These are phyloP conservation scores for Dryas integrifolia DNA, from an alignment of 331 rosid species.

Conservation along the genomic window DNA sequence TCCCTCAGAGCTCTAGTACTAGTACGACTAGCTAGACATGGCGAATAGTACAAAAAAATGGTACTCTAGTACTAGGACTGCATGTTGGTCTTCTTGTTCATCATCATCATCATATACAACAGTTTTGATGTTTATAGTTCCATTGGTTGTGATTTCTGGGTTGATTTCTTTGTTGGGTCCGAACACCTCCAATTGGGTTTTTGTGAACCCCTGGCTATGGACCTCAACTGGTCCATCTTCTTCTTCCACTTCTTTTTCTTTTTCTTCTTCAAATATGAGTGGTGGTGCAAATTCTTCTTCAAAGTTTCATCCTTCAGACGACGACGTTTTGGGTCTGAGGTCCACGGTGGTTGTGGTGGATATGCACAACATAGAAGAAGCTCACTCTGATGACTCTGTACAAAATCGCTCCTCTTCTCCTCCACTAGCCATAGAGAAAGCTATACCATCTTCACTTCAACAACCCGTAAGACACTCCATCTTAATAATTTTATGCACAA, in stretches of 20 bases:
- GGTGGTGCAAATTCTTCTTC: background rate
- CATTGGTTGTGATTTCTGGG: conserved; percentile 52
- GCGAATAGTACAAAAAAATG: background rate
- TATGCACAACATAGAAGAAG: conserved; percentile 37
- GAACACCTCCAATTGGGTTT: conserved; percentile 36
- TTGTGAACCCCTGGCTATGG: conserved; percentile 19
- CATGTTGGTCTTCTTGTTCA: conserved; percentile 35
- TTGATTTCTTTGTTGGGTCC: conserved; percentile 56
- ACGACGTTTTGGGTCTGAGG: conserved; percentile 29
- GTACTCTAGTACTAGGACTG: background rate
- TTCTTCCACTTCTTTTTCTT: conserved; percentile 13
- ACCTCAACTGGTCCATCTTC: conserved; percentile 25
- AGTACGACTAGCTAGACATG: background rate
- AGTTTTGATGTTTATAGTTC: conserved; percentile 47
- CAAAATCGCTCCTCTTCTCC: conserved; percentile 54
- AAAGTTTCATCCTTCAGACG: background rate
- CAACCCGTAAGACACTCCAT: conserved; percentile 36
- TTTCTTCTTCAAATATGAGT: background rate
- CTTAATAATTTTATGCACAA: background rate
- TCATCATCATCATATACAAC: conserved; percentile 32
- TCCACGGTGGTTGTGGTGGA: conserved; percentile 38
- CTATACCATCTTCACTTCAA: conserved; percentile 19
- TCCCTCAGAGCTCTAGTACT: too few species aligned
- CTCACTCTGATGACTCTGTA: conserved; percentile 44
- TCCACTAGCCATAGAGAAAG: conserved; percentile 34